phyloP scores from a whole-genome alignment of 2,329 filamentous ascomycete genomes.

The Fonsecaea erecta region DNA sequence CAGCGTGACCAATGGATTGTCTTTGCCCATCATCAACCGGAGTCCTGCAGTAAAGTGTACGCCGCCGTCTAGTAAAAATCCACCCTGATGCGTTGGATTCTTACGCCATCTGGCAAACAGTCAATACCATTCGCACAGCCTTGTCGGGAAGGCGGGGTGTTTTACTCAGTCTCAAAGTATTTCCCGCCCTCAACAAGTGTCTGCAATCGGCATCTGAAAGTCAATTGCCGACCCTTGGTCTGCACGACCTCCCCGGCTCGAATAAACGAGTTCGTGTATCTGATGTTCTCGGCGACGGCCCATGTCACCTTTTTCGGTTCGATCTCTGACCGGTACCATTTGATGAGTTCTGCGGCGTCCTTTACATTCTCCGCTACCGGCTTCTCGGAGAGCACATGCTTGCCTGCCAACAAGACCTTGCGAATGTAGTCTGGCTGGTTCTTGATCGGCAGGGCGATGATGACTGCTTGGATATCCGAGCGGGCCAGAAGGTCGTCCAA shows the following conservation, averaged over 20 bases:
- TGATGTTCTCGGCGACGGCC: conserved; percentile 63
- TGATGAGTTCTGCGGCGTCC: conserved; percentile 56
- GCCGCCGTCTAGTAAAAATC: conserved; percentile 64
- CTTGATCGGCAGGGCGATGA: conserved; percentile 60
- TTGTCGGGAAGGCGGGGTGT: not conserved
- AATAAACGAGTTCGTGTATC: conserved; percentile 56
- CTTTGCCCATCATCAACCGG: conserved; percentile 53
- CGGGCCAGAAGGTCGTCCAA: conserved; percentile 55
- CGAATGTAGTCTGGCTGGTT: conserved; percentile 58
- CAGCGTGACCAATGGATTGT: conserved; percentile 50
- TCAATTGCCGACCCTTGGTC: conserved; percentile 54
- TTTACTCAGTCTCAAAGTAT: conserved; percentile 53
- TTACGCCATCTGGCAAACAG: conserved; percentile 55
- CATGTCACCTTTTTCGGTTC: conserved; percentile 48
- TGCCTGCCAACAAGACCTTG: conserved; percentile 55
- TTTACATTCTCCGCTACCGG: conserved; percentile 61
- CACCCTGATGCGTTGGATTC: conserved; percentile 61
- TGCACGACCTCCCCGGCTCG: conserved; percentile 53
- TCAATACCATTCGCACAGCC: conserved; percentile 48
- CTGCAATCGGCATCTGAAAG: conserved; percentile 56
- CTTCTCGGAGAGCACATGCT: conserved; percentile 63
- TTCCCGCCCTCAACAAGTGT: conserved; percentile 56
- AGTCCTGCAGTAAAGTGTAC: conserved; percentile 61
- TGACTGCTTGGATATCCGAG: conserved; percentile 56
- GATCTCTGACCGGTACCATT: conserved; percentile 55